Base-by-base conservation (phyloP, 2,329 filamentous ascomycete species). In the Aspergillus fischeri region DNA sequence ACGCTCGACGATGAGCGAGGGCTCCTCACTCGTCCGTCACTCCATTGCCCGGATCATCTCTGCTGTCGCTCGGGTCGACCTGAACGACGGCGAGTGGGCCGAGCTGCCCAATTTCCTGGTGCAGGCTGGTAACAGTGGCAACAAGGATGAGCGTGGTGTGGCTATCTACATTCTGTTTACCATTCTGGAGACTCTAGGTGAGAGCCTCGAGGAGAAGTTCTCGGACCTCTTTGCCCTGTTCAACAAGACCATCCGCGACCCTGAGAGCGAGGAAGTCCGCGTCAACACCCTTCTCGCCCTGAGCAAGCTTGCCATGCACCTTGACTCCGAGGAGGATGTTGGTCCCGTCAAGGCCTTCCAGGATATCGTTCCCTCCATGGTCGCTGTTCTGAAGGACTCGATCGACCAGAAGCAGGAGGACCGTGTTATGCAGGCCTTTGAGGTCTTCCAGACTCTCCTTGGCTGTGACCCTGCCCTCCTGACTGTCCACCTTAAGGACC, bases 381-480 rank as follows among this genome's bases (percentile, higher is more conserved):
- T 97, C 58, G 84, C 86, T 62, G 91, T 97, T 10, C 83, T 97
- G 64, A 94, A 96, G 82, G 83, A 87, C 61, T 86, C 90, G 27
- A 89, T 97, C 57, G 84, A 91, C 67, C 83, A 84, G 56, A 84
- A 85, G 56, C 89, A 97, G 67, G 92, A 97, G 67, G 92, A 96
- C 71, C 88, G 89, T 72, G 87, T 90, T 66, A 91, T 93, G 81
- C 87, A 93, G 71, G 86, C 91, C 27, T 99, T 97, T 67, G 94
- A 97, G 73, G 92, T 96, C 64, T 96, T 97, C 84, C 94, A 97
- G 80, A 94, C 91, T 52, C 87, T 97, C 68, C 84, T 99, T 54
- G 90, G 89, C 62, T 96, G 91, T 73, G 93, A 97, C 73, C 89
- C 91, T 29, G 85, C 90, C 49, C 84, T 97, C 52, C 80, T 97